phyloP scores from a whole-genome alignment of 768 basidiomycete genomes.

The Agaricus blazei region DNA sequence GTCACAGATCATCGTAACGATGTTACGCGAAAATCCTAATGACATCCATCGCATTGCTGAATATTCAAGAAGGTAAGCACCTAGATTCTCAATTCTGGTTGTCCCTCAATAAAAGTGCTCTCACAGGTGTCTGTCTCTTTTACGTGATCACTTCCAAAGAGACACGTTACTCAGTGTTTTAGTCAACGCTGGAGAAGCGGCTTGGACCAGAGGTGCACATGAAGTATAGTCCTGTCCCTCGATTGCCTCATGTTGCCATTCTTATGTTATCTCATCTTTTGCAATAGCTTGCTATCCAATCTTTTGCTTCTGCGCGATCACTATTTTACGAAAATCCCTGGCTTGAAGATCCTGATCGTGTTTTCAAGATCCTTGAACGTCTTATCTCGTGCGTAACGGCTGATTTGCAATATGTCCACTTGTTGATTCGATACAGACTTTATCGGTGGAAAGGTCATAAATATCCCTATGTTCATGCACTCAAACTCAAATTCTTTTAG shows the following conservation, averaged over 20 bases:
- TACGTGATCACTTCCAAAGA: conserved; percentile 56
- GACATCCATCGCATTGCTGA: conserved; percentile 70
- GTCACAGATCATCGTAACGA: conserved; percentile 63
- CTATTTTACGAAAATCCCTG: conserved; percentile 53
- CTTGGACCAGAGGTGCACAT: conserved; percentile 69
- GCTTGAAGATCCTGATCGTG: conserved; percentile 39
- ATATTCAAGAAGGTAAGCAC: conserved; percentile 52
- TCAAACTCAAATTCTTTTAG: conserved; percentile 23
- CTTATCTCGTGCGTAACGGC: conserved; percentile 51
- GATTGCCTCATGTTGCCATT: background rate
- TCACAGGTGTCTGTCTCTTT: conserved; percentile 52
- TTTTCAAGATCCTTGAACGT: conserved; percentile 49
- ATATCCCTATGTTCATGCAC: background rate
- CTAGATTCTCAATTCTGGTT: background rate
- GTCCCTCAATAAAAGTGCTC: background rate
- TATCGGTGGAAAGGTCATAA: conserved; percentile 60
- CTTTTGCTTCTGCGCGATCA: conserved; percentile 53
- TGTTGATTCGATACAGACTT: conserved; percentile 30
- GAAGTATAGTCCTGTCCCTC: conserved; percentile 41
- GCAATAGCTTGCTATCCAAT: conserved; percentile 53
- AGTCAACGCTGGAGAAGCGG: conserved; percentile 66
- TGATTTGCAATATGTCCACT: background rate
- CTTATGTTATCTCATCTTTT: background rate
- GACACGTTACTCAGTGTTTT: conserved; percentile 57
- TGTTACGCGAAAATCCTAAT: conserved; percentile 55